Evolutionary conservation across 257 asterid genomes (phyloP).

Genomic region (Jacaranda mimosifolia): DNA sequence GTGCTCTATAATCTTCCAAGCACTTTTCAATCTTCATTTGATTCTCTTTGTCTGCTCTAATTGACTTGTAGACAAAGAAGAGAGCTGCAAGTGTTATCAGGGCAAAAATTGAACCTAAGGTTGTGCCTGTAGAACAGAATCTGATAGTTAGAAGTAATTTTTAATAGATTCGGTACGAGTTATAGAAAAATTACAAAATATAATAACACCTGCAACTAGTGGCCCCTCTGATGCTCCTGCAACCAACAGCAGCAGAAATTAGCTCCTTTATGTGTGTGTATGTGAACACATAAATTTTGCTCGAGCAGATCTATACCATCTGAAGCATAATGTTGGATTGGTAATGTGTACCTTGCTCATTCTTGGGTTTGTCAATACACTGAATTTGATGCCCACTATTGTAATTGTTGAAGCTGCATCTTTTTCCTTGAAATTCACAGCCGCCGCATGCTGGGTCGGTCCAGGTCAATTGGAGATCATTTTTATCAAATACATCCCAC

Average conservation of each 20-base stretch:
- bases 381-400: neutral
- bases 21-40: conserved; percentile 47
- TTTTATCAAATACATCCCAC: neutral
- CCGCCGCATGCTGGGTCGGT: conserved; percentile 51
- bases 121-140: conserved; percentile 10
- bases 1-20: conserved; percentile 44
- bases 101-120: conserved; percentile 33
- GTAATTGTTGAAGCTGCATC: conserved; percentile 39
- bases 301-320: neutral
- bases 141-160: neutral
- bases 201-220: conserved; percentile 20
- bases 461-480: conserved; percentile 48
- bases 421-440: conserved; percentile 45
- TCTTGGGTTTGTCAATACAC: conserved; percentile 25
- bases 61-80: no score
- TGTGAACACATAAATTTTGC: no score
- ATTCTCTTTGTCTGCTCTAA: conserved; percentile 32
- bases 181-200: neutral
- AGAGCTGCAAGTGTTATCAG: conserved; percentile 26
- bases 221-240: conserved; percentile 17
- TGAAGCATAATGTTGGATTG: neutral
- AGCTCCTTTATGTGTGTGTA: neutral
- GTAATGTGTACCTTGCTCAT: conserved; percentile 27
- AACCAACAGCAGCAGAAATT: neutral
- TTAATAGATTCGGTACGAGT: no score